A percentile compares a stretch with the other conserved stretches of the same genome.
Evolutionary conservation across 2,329 filamentous ascomycete species (phyloP).

Genomic region (Pseudogymnoascus sp.): DNA sequence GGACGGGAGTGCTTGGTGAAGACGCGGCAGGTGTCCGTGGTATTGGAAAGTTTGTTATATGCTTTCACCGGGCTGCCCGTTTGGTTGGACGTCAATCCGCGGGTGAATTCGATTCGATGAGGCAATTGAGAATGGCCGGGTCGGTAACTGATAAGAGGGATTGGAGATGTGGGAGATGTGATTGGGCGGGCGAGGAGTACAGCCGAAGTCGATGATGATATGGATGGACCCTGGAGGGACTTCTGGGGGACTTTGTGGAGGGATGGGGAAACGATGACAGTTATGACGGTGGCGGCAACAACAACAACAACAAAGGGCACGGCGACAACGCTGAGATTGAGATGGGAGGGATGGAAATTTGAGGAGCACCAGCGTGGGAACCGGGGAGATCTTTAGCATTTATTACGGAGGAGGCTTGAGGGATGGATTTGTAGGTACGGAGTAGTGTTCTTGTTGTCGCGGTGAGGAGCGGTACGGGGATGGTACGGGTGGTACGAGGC

Average conservation of each 20-base stretch:
- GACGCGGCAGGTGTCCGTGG: not conserved
- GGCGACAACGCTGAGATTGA: not conserved
- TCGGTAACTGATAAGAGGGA: not conserved
- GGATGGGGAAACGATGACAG: not conserved
- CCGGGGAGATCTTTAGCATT: not conserved
- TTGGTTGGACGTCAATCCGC: not conserved
- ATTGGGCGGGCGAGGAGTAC: not conserved
- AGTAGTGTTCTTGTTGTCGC: not conserved
- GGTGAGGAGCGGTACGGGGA: not conserved
- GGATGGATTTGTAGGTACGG: not conserved
- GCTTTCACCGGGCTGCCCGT: not conserved
- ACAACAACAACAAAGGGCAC: not conserved
- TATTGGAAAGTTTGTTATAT: not conserved
- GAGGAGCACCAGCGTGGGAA: not conserved
- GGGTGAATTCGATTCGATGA: not conserved
- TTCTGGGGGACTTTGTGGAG: not conserved
- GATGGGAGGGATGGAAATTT: not conserved
- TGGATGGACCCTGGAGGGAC: not conserved
- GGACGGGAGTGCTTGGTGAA: not conserved
- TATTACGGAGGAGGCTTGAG: slow-evolving; percentile 1
- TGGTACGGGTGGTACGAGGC: not conserved
- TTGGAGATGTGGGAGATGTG: not conserved
- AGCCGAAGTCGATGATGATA: not conserved
- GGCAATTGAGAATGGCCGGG: not conserved
- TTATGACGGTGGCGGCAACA: not conserved